Percentiles rank a stretch among this genome's conserved stretches.
phyloP scores from a whole-genome alignment of 305 asterid genomes.

The Caryopteris hybrid region DNA sequence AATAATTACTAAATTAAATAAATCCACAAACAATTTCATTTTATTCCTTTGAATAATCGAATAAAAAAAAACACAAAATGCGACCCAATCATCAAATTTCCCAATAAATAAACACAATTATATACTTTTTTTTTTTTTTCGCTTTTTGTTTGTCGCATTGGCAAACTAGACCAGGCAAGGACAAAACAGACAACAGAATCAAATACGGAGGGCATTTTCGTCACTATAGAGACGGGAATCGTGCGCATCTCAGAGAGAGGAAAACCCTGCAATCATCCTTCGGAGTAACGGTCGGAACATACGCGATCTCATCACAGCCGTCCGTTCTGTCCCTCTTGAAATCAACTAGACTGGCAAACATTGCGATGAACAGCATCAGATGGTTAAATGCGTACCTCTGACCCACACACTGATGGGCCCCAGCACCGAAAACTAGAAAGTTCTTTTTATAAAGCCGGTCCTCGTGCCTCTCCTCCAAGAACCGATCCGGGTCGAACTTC shows the following conservation, averaged over 20 bases:
- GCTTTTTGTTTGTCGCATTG: no score
- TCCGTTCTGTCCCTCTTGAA: conserved; percentile 54
- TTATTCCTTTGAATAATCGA: no score
- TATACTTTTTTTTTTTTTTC: neutral
- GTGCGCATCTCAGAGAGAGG: conserved; percentile 33
- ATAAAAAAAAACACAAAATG: no score
- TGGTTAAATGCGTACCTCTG: conserved; percentile 75
- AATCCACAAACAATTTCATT: no score
- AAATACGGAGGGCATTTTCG: conserved; percentile 15
- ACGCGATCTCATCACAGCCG: conserved; percentile 74
- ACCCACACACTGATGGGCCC: conserved; percentile 84
- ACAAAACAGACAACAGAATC: neutral
- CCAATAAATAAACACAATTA: neutral
- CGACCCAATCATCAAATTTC: no score
- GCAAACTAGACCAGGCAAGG: conserved; percentile 12
- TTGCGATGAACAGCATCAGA: conserved; percentile 55
- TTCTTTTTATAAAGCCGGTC: conserved; percentile 59
- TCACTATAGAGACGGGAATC: conserved; percentile 34
- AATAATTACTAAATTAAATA: no score
- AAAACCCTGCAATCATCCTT: conserved; percentile 69
- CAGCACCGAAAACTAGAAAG: conserved; percentile 71
- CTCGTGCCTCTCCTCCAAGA: conserved; percentile 58
- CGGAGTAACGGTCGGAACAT: conserved; percentile 74
- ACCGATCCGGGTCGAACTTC: conserved; percentile 70
- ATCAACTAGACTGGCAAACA: conserved; percentile 51